phyloP scores from a whole-genome alignment of 2,329 filamentous ascomycete species.

The Arthrinium phaeospermum region DNA sequence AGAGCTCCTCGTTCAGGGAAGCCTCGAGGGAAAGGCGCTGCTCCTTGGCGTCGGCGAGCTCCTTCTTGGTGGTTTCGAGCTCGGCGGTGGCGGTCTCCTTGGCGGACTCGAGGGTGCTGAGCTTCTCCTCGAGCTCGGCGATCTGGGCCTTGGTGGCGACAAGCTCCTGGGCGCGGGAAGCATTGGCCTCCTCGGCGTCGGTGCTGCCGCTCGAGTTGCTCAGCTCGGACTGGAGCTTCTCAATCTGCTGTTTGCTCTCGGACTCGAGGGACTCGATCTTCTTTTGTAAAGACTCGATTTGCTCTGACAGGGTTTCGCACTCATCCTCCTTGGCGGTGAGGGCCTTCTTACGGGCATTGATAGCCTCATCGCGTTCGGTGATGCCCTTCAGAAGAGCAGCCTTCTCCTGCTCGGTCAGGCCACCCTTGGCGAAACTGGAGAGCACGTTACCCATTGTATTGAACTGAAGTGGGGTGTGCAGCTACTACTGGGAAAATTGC shows the following conservation, averaged over 20 bases:
- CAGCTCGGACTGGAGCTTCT: conserved; percentile 43
- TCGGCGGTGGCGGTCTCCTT: conserved; percentile 38
- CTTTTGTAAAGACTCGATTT: conserved; percentile 45
- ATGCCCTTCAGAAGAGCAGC: conserved; percentile 45
- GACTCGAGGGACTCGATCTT: conserved; percentile 43
- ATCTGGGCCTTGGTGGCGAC: conserved; percentile 26
- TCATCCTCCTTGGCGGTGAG: conserved; percentile 47
- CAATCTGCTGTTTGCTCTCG: conserved; percentile 40
- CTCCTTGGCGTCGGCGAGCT: conserved; percentile 25
- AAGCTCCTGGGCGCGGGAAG: conserved; percentile 26
- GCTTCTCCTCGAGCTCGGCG: conserved; percentile 27
- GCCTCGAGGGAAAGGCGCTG: conserved; percentile 29
- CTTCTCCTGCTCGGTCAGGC: conserved; percentile 40
- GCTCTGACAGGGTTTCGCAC: conserved; percentile 39
- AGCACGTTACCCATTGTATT: conserved; percentile 47
- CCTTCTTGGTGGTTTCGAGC: conserved; percentile 35
- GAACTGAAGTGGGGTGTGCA: not conserved
- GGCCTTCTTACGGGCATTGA: conserved; percentile 40
- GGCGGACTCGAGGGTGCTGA: conserved; percentile 26
- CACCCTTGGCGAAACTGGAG: conserved; percentile 45
- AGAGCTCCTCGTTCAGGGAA: conserved; percentile 29
- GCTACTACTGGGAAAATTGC: not conserved
- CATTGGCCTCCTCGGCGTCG: conserved; percentile 31
- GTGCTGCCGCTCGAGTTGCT: conserved; percentile 36
- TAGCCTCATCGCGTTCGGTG: conserved; percentile 45